Evolutionary conservation across 169 alveolate genomes (phyloP).

Genomic region (Plasmodium knowlesi): DNA sequence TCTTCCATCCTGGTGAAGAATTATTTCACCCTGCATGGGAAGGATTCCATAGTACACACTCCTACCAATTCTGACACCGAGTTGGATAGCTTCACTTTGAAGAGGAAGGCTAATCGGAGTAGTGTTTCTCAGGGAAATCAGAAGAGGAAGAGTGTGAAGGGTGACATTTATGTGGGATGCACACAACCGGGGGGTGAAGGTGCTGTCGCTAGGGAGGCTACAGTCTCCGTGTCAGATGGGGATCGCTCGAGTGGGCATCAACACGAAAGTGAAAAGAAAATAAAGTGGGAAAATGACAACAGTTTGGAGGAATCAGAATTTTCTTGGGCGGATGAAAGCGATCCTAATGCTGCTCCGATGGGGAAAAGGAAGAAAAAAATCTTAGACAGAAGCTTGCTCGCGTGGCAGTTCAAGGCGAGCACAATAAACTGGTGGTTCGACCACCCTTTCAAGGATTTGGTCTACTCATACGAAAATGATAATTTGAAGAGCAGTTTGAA

Average conservation of each 20-base stretch:
- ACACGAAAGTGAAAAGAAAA: not conserved
- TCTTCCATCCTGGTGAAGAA: constrained; percentile 11
- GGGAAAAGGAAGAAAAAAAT: not conserved
- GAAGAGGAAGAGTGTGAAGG: not conserved
- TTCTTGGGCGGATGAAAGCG: not conserved
- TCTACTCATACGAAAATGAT: constrained; percentile 10
- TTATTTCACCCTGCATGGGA: constrained; percentile 38
- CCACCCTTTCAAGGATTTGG: constrained; percentile 51
- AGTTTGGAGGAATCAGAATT: too few relatives aligned
- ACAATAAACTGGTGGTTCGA: constrained; percentile 69
- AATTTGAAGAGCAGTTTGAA: not conserved
- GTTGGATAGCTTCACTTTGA: constrained; percentile 7
- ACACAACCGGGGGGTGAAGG: not conserved
- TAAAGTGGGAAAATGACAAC: not conserved
- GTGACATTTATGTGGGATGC: not conserved
- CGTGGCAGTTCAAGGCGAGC: constrained; percentile 60
- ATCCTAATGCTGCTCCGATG: not conserved
- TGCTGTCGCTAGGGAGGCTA: not conserved
- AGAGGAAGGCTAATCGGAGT: not conserved
- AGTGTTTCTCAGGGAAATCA: not conserved
- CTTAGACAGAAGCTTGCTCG: constrained; percentile 2
- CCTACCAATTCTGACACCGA: constrained; percentile 28
- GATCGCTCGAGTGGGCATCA: not conserved
- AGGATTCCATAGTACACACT: constrained; percentile 42
- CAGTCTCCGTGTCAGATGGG: not conserved